Percentiles rank a stretch among this genome's conserved stretches.
These are phyloP conservation scores for Pyricularia sp. DNA, from an alignment of 2,329 filamentous ascomycete species.

Conservation along the genomic window DNA sequence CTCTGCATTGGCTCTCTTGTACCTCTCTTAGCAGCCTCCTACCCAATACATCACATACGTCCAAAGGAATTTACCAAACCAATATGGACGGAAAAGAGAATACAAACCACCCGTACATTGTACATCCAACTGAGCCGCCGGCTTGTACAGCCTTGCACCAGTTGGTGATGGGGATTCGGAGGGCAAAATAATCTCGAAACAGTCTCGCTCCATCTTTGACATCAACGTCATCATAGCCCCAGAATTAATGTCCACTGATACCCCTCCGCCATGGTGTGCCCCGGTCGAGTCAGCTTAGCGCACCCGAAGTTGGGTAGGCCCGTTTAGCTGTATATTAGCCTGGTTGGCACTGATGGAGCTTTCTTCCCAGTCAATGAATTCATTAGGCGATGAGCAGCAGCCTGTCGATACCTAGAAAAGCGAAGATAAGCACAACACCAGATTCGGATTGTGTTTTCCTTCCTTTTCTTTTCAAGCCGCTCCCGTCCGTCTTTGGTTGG, in stretches of 20 bases:
- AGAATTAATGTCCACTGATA: background rate
- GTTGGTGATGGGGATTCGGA: background rate
- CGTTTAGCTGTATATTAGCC: constrained; percentile 1
- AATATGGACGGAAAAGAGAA: background rate
- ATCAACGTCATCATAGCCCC: background rate
- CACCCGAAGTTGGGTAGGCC: background rate
- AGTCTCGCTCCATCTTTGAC: background rate
- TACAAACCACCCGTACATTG: background rate
- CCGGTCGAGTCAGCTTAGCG: constrained; percentile 1
- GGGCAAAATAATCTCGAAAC: background rate
- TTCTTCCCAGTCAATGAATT: background rate
- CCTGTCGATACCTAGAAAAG: background rate
- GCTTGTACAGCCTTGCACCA: background rate
- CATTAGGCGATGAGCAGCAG: background rate
- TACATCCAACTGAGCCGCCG: background rate
- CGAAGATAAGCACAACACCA: background rate
- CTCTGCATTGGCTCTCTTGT: background rate
- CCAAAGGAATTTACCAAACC: background rate
- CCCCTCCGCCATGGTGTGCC: background rate
- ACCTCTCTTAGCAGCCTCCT: background rate
- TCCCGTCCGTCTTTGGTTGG: background rate
- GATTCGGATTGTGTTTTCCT: background rate
- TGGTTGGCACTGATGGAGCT: background rate
- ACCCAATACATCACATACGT: background rate
- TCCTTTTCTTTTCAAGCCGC: background rate